phyloP scores from a whole-genome alignment of 2,329 filamentous ascomycete species.

The Camillea tinctor region DNA sequence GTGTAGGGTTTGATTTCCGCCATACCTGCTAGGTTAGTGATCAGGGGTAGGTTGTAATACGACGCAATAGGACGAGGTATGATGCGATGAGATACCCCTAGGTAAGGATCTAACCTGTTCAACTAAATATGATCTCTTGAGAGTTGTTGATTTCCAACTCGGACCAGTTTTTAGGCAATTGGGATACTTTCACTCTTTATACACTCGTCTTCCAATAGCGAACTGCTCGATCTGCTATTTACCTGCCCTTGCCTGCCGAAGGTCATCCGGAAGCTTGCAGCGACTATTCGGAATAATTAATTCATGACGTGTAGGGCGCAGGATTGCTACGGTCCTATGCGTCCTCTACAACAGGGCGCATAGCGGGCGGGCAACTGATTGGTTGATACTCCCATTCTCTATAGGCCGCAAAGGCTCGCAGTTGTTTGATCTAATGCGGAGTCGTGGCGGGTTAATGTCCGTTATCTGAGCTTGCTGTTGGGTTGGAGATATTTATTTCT shows the following conservation, averaged over 20 bases:
- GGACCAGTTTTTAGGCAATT: too few relatives aligned
- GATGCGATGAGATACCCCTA: background rate
- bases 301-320: background rate
- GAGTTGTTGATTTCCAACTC: too few relatives aligned
- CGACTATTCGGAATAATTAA: too few relatives aligned
- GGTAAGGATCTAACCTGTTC: background rate
- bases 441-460: background rate
- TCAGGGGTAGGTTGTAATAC: background rate
- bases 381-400: background rate
- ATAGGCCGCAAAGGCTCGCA: background rate
- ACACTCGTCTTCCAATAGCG: too few relatives aligned
- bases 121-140: too few relatives aligned
- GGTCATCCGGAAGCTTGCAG: too few relatives aligned
- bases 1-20: conserved; percentile 33
- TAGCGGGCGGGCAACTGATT: background rate
- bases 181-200: too few relatives aligned
- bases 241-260: too few relatives aligned
- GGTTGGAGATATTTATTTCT: too few relatives aligned
- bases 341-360: background rate
- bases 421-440: background rate
- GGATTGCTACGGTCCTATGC: background rate
- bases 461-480: too few relatives aligned
- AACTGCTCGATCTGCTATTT: too few relatives aligned
- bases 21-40: conserved; percentile 14
- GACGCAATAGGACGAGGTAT: background rate